phyloP scores from a whole-genome alignment of 768 basidiomycete species.

The Tulasnella sp. region DNA sequence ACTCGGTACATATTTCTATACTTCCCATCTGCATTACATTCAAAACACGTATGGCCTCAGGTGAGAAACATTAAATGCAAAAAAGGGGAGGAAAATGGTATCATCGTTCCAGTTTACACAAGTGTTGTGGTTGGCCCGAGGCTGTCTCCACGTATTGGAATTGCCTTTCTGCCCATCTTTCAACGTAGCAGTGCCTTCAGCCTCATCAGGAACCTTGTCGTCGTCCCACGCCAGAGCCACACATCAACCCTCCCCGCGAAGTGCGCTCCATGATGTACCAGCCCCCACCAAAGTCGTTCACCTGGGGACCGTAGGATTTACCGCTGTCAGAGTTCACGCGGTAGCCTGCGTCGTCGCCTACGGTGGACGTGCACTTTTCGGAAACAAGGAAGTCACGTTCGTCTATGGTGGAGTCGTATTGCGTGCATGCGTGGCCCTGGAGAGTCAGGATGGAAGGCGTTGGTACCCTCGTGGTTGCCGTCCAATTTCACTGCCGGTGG shows the following conservation, averaged over 20 bases:
- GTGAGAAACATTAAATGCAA: no score
- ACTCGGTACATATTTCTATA: no score
- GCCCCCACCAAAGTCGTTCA: constrained; percentile 30
- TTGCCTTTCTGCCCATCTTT: neutral
- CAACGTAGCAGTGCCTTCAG: neutral
- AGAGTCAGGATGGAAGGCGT: constrained; percentile 22
- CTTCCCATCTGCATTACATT: no score
- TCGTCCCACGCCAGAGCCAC: constrained; percentile 29
- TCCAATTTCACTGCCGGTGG: constrained; percentile 41
- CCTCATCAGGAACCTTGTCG: constrained; percentile 8
- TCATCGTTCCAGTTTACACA: neutral
- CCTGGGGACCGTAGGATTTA: constrained; percentile 24
- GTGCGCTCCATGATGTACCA: constrained; percentile 15
- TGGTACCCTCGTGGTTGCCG: constrained; percentile 30
- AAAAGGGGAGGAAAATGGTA: no score
- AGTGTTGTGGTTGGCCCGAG: constrained; percentile 24
- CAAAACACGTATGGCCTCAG: no score
- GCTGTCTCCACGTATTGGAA: constrained; percentile 25
- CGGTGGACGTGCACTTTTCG: neutral
- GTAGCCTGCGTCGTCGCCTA: constrained; percentile 24
- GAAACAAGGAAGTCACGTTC: neutral
- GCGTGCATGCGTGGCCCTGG: constrained; percentile 58
- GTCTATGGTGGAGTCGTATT: constrained; percentile 35
- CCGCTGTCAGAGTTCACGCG: neutral
- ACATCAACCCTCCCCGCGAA: neutral